These are phyloP conservation scores for Geotrichum australiense DNA, from an alignment of 1,139 yeast genomes.

Conservation along the genomic window DNA sequence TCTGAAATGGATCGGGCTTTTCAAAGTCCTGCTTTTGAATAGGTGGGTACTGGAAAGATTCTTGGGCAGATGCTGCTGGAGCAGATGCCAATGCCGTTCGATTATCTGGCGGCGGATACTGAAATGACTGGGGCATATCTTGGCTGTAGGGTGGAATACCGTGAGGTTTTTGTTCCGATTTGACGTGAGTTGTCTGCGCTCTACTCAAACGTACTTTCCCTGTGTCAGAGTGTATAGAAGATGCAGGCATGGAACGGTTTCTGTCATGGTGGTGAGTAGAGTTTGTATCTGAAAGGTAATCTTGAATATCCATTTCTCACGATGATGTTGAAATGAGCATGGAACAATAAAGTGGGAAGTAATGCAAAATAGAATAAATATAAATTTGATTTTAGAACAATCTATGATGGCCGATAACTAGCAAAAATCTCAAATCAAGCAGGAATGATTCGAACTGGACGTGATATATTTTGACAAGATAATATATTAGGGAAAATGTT, in stretches of 20 bases:
- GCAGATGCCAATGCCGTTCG: not conserved
- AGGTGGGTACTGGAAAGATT: constrained; percentile 3
- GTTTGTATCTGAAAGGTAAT: not conserved
- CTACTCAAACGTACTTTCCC: not conserved
- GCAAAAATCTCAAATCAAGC: too few relatives aligned
- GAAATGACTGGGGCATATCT: too few relatives aligned
- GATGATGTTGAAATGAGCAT: too few relatives aligned
- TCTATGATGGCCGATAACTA: not conserved
- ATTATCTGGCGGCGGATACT: too few relatives aligned
- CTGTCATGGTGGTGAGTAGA: constrained; percentile 25
- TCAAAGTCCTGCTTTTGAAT: constrained; percentile 1
- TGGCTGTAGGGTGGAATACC: constrained; percentile 7
- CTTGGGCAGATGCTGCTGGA: not conserved
- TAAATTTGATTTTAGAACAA: not conserved
- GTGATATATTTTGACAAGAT: too few relatives aligned
- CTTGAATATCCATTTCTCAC: constrained; percentile 1
- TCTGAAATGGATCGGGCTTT: too few relatives aligned
- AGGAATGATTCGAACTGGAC: too few relatives aligned
- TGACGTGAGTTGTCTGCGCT: not conserved
- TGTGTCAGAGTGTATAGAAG: constrained; percentile 7
- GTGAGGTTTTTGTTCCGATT: constrained; percentile 3
- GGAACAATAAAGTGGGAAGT: too few relatives aligned
- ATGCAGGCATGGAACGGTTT: constrained; percentile 28
- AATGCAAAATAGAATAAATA: not conserved
- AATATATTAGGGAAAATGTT: too few relatives aligned